Conservation (phyloP, 1,139 yeast species). For the Candida sojae region DNA sequence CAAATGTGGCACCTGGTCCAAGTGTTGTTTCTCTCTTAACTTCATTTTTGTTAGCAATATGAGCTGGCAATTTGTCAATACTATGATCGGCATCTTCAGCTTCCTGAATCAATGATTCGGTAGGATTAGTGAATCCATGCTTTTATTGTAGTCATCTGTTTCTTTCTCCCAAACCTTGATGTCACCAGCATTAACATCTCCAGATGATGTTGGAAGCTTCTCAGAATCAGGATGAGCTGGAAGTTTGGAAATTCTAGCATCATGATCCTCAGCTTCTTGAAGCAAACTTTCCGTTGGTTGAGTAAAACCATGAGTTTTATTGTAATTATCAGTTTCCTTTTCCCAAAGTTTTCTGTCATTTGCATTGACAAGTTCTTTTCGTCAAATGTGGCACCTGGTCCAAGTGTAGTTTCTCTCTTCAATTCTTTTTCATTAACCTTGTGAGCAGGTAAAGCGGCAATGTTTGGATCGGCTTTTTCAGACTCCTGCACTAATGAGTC, state of each 20-base stretch:
- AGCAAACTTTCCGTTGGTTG: slow-evolving; percentile 27
- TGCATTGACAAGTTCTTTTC: slow-evolving; percentile 7
- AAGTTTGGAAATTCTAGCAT: slow-evolving; percentile 21
- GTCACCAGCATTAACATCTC: background rate
- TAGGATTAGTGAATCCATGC: slow-evolving; percentile 25
- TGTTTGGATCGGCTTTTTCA: slow-evolving; percentile 23
- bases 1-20: slow-evolving; percentile 5
- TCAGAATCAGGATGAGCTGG: slow-evolving; percentile 13
- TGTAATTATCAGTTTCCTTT: slow-evolving; percentile 25
- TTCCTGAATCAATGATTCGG: slow-evolving; percentile 28
- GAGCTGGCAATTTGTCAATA: slow-evolving; percentile 20
- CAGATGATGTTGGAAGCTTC: background rate
- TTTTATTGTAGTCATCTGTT: slow-evolving; percentile 30
- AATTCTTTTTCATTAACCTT: slow-evolving; percentile 8
- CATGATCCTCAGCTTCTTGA: slow-evolving; percentile 27
- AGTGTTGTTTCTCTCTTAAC: slow-evolving; percentile 6
- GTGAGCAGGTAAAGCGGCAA: slow-evolving; percentile 21
- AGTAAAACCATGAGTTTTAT: slow-evolving; percentile 28
- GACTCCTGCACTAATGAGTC: slow-evolving; percentile 33
- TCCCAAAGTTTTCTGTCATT: slow-evolving; percentile 15
- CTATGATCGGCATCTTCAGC: slow-evolving; percentile 26
- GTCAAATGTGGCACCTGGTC: slow-evolving; percentile 3
- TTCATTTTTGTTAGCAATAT: slow-evolving; percentile 11
- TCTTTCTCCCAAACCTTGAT: slow-evolving; percentile 20
- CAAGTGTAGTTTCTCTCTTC: slow-evolving; percentile 1